Conservation (phyloP, 495 filamentous ascomycete species). For the Ascodesmis nigricans region DNA sequence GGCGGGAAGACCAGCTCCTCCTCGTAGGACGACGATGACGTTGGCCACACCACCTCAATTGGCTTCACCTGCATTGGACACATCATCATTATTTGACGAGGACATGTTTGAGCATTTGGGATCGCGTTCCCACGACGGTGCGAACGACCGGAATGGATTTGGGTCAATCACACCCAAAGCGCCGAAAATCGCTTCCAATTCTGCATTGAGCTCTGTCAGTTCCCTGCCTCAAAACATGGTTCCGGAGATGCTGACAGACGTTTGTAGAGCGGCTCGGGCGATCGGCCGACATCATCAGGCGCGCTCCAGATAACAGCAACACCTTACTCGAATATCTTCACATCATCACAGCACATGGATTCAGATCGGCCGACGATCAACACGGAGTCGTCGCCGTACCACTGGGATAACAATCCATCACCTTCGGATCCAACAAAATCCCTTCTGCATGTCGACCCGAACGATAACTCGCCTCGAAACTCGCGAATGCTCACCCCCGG, state of each 20-base stretch:
- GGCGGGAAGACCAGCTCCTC: slow-evolving; percentile 12
- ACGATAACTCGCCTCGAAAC: slow-evolving; percentile 17
- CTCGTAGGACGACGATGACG: slow-evolving; percentile 15
- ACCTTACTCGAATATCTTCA: slow-evolving; percentile 18
- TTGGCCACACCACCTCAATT: slow-evolving; percentile 14
- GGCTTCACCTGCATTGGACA: slow-evolving; percentile 19
- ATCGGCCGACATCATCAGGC: no score
- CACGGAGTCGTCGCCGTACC: slow-evolving; percentile 17
- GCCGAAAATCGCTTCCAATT: slow-evolving; percentile 19
- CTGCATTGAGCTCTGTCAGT: background rate
- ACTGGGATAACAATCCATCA: no score
- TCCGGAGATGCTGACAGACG: no score
- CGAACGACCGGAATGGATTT: slow-evolving; percentile 8
- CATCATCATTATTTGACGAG: slow-evolving; percentile 19
- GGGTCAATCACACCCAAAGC: slow-evolving; percentile 17
- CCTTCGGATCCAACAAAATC: slow-evolving; percentile 12
- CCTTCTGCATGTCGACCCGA: slow-evolving; percentile 11
- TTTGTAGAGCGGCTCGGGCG: no score
- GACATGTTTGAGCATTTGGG: slow-evolving; percentile 23
- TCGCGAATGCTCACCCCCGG: slow-evolving; percentile 21
- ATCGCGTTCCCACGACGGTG: no score
- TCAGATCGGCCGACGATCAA: slow-evolving; percentile 15
- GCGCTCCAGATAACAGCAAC: slow-evolving; percentile 3
- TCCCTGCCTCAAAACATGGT: no score
- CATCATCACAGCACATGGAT: slow-evolving; percentile 14